Base-by-base conservation (phyloP, 2,329 filamentous ascomycete species). In the Penicillium sp. region DNA sequence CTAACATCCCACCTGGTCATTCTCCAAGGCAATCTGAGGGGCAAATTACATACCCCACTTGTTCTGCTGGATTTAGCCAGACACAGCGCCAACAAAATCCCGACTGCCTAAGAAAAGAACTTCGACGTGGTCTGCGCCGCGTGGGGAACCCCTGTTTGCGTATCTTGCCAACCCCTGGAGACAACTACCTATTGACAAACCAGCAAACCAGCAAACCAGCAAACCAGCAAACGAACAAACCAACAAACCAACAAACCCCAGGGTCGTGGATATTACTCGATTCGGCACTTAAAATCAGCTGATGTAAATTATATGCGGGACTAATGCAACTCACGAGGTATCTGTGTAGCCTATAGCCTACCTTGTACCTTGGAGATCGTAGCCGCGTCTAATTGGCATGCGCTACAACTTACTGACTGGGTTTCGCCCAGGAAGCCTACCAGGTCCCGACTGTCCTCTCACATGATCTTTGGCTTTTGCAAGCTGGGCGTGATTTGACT, bases 301-400 rank as follows among this genome's bases (percentile, higher is more conserved):
- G 65, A 67, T 64, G 51, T 44, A 53, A 58, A 33, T 43, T 25
- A 36, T 36, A 57, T 66, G 65, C 65, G 63, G 58, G 60, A 48
- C 62, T 64, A 67, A 64, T 63, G 64, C 65, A 64, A 42, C 31
- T 49, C 25, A 43, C 45, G 51, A 61, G 49, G 21, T 48, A 21
- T 43, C 48, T 52, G 42, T 49, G 42, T 35, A 58, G 42, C 56
- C 61, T 59, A 59, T 61, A 50, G 31, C 45, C 51, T 25, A 36
- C 25, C 21, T n/a, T 23, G 25, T 15, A 36, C 29, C 21, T 33
- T 15, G 21, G 53, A 21, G 15, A 33, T 39, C 55, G 48, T n/a
- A 48, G 25, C 41, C 50, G 58, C 53, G 53, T 58, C 53, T 59
- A 61, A 38, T 53, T 31, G 9, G 47, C 49, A 50, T 15, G 23